These are phyloP conservation scores for Tolypocladium inflatum DNA, from an alignment of 2,329 filamentous ascomycete genomes.

Conservation along the genomic window DNA sequence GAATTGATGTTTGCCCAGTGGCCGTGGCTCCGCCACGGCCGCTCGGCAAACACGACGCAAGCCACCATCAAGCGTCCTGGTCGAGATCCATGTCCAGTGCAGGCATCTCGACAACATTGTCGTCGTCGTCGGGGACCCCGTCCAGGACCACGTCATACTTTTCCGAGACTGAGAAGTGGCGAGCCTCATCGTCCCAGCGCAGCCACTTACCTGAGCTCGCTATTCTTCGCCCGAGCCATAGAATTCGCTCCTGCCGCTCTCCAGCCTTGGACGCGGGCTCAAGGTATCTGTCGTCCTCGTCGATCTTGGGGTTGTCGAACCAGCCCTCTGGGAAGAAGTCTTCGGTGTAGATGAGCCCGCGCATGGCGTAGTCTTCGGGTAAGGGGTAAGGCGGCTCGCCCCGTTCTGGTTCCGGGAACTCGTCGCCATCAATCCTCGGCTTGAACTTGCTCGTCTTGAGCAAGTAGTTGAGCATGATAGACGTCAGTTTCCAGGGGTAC, in stretches of 20 bases:
- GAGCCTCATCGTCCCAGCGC: slow-evolving; percentile 26
- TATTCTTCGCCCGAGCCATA: slow-evolving; percentile 47
- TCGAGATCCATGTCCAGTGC: neutral
- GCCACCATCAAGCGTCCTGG: neutral
- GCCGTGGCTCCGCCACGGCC: neutral
- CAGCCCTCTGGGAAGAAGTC: slow-evolving; percentile 48
- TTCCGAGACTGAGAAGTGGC: slow-evolving; percentile 28
- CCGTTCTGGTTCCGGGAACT: slow-evolving; percentile 38
- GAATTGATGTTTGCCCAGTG: neutral
- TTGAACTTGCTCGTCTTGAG: slow-evolving; percentile 15
- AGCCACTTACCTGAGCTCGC: slow-evolving; percentile 33
- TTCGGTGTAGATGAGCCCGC: slow-evolving; percentile 52
- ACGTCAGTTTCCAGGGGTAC: slow-evolving; percentile 42
- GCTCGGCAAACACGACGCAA: neutral
- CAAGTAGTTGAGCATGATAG: slow-evolving; percentile 27
- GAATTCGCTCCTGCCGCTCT: slow-evolving; percentile 46
- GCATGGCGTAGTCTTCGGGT: slow-evolving; percentile 59
- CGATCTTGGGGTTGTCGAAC: slow-evolving; percentile 48
- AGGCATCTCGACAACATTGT: neutral
- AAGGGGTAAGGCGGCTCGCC: slow-evolving; percentile 40
- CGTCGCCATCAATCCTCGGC: slow-evolving; percentile 26
- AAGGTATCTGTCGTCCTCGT: slow-evolving; percentile 59
- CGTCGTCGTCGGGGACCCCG: neutral
- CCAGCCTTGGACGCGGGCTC: slow-evolving; percentile 50
- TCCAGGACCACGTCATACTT: slow-evolving; percentile 28